Base-by-base conservation (phyloP, 2,329 filamentous ascomycete species). In the Pseudopithomyces chartarum region DNA sequence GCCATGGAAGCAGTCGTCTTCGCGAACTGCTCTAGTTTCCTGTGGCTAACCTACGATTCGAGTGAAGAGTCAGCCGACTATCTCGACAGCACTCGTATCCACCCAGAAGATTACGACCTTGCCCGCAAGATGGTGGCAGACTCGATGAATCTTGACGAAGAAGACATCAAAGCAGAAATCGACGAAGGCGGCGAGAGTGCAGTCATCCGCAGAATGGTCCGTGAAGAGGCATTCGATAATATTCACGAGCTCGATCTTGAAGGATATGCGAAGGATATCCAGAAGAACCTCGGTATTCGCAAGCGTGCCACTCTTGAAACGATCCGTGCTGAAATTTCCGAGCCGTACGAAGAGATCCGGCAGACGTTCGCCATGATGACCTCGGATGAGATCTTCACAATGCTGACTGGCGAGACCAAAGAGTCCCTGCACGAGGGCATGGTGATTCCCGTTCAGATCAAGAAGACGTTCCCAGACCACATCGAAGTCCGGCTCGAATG, bases 91-190 rank as follows among this genome's bases (percentile, higher is more conserved):
- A 99, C 95, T 45, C 90, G 95, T 80, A 92, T 99, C 17, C 95
- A 99, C 70, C 95, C 95, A 1, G 95, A 99, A 80, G 95, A 99
- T 73, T 99, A 99, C 76, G 95, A 99, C 66, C 88, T 99, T 59
- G 95, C 92, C 47, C 91, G 94, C 66, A 99, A 99, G 79, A 98
- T 99, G 89, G 95, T 95, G 19, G 95, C 95, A 3, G 95, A 99
- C 81, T 95, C 95, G 15, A 82, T 99, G 46, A 94, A 97, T 73
- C 84, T 99, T 64, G 95, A 99, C 66, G 95, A 99, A 78, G 95
- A 99, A 79, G 95, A 99, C 69, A 92, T 99, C 73, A 96, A 97
- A 77, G 92, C 90, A 1, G 93, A 98, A 78, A 90, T 90, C 5
- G 91, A 96, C 63, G 92, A 97, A 70, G 91, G 92, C 61, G 95